These are phyloP conservation scores for Kalanchoe fedtschenkoi DNA, from an alignment of 164 flowering plant genomes.

Conservation along the genomic window DNA sequence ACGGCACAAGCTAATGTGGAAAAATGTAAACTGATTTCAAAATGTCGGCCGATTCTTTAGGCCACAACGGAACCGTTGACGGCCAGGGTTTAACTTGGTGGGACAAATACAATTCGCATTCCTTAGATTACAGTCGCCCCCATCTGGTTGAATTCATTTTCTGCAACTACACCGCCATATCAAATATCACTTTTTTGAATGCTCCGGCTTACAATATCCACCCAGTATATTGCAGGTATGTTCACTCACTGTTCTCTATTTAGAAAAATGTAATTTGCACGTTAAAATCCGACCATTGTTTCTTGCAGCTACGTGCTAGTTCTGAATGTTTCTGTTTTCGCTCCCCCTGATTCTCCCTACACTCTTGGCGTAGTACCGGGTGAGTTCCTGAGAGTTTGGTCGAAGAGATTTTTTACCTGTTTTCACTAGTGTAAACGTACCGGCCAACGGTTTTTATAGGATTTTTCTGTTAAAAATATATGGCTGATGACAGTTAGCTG, in stretches of 20 bases:
- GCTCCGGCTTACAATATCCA: constrained; percentile 76
- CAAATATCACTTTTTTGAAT: constrained; percentile 74
- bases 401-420: no score
- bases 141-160: constrained; percentile 63
- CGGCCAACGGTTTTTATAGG: background rate
- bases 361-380: constrained; percentile 45
- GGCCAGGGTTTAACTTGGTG: constrained; percentile 97
- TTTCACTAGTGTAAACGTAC: background rate
- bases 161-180: constrained; percentile 45
- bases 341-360: constrained; percentile 29
- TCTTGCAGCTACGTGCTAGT: constrained; percentile 31
- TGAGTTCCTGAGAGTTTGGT: constrained; percentile 7
- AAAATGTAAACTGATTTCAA: background rate
- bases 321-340: constrained; percentile 24
- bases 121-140: constrained; percentile 81
- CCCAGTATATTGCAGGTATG: constrained; percentile 92
- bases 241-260: background rate
- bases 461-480: no score
- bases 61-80: constrained; percentile 86
- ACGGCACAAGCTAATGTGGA: background rate
- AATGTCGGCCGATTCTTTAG: constrained; percentile 22
- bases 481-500: no score
- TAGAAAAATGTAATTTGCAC: background rate
- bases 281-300: background rate
- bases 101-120: constrained; percentile 48